Conservation (phyloP, 2,329 filamentous ascomycete genomes). For the Chalaropsis ovoidea region DNA sequence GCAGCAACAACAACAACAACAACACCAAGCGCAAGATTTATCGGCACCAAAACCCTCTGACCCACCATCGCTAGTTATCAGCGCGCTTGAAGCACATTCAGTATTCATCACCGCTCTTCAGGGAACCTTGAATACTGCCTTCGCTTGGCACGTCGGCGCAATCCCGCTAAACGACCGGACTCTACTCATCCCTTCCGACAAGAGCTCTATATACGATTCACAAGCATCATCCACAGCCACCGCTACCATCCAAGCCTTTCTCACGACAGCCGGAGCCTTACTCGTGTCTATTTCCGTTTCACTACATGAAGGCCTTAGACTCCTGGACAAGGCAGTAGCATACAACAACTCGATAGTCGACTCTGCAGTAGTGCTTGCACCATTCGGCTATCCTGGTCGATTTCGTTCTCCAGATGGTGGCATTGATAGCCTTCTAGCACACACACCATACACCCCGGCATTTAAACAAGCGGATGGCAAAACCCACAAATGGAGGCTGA, state of each 20-base stretch:
- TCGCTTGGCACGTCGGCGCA: slow-evolving; percentile 15
- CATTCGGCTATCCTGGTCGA: slow-evolving; percentile 36
- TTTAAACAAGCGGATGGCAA: slow-evolving; percentile 33
- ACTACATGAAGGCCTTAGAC: slow-evolving; percentile 39
- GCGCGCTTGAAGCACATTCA: slow-evolving; percentile 17
- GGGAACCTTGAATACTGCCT: slow-evolving; percentile 14
- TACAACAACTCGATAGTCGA: slow-evolving; percentile 36
- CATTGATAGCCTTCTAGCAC: slow-evolving; percentile 10
- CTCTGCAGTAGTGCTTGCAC: slow-evolving; percentile 44
- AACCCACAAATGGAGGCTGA: slow-evolving; percentile 40
- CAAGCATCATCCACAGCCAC: slow-evolving; percentile 33
- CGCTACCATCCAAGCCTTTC: slow-evolving; percentile 44
- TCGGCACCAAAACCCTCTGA: background rate
- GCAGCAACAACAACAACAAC: background rate
- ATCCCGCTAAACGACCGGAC: slow-evolving; percentile 24
- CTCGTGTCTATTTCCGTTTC: slow-evolving; percentile 43
- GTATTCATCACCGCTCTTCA: slow-evolving; percentile 23
- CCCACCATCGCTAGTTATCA: background rate
- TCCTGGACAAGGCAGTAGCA: slow-evolving; percentile 38
- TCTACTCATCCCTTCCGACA: slow-evolving; percentile 29
- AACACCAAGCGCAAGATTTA: background rate
- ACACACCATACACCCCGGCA: slow-evolving; percentile 30
- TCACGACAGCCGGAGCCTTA: slow-evolving; percentile 48
- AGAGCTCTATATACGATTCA: slow-evolving; percentile 30
- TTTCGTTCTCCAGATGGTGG: slow-evolving; percentile 18